Base-by-base conservation (phyloP, 2,329 filamentous ascomycete genomes). In the Colletotrichum shisoi region DNA sequence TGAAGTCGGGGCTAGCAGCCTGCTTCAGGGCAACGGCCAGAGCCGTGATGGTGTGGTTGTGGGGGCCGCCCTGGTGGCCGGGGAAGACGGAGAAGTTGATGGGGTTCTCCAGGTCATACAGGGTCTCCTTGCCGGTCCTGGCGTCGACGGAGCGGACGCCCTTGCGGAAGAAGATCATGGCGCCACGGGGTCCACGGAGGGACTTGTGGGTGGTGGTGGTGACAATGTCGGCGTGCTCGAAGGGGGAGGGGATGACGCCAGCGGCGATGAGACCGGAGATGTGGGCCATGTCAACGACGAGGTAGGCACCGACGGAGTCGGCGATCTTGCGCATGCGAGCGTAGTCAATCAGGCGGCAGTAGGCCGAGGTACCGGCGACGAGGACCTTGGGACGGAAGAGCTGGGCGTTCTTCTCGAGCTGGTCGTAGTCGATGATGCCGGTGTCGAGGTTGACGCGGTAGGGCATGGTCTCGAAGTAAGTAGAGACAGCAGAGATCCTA, bases 91-190 rank as follows among this genome's bases (percentile, higher is more conserved):
- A 98, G 80, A 96, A 94, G 85, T 99, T 99, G 85, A 99, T 99
- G 63, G 93, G 92, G 73, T 89, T 88, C 85, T 99, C 95, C 40
- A 99, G 88, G 76, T 99, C 93, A 79, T 97, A 99, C 74, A 94
- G 84, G 58, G 86, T 90, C 84, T 94, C 87, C 83, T 97, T 94
- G 75, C 93, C 93, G 69, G 91, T 89, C 87, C 97, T 97, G 81
- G 91, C 84, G 77, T 98, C 92, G 62, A 91, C 91, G 75, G 91
- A 93, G 76, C 94, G 91, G 69, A 97, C 90, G 71, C 95, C 95
- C 85, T 96, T 97, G 81, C 95, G 92, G 89, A 94, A 99, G 88
- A 99, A 99, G 83, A 99, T 99, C 95, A 99, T 99, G 78, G 95
- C 95, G 76, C 95, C 95, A 79, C 95, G 93, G 68, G 95, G 95